Evolutionary conservation across 768 basidiomycete genomes (phyloP).

Genomic region (Trametes punicea): DNA sequence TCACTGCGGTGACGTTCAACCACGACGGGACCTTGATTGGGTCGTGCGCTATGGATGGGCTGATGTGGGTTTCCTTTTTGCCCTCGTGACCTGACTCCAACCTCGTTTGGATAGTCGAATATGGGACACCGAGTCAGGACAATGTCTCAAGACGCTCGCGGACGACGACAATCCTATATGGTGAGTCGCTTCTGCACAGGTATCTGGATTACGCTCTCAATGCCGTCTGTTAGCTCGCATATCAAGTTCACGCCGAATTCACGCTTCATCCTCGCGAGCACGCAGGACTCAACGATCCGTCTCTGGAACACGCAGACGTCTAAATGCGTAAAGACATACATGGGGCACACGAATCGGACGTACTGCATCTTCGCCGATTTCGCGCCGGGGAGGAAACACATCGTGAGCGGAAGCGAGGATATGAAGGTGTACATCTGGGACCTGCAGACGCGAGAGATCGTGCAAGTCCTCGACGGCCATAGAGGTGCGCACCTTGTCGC

Average conservation of each 20-base stretch:
- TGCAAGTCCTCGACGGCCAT: conserved; percentile 77
- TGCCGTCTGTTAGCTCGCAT: conserved; percentile 55
- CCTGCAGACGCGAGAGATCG: conserved; percentile 71
- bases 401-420: conserved; percentile 91
- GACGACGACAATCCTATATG: conserved; percentile 96
- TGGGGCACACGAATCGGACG: conserved; percentile 81
- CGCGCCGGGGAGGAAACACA: conserved; percentile 57
- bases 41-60: conserved; percentile 93
- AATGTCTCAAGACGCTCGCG: conserved; percentile 95
- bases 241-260: conserved; percentile 93
- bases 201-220: background rate
- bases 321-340: conserved; percentile 89
- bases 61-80: conserved; percentile 73
- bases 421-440: conserved; percentile 88
- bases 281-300: conserved; percentile 91
- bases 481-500: conserved; percentile 47
- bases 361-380: conserved; percentile 77
- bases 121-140: conserved; percentile 96
- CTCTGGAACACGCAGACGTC: conserved; percentile 94
- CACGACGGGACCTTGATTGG: conserved; percentile 93
- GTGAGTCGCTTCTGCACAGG: conserved; percentile 35
- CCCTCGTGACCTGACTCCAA: conserved; percentile 1
- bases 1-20: conserved; percentile 92
- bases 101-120: conserved; percentile 61
- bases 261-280: conserved; percentile 82